Base-by-base conservation (phyloP, 345 rosid genomes). In the Geranium brycei region DNA sequence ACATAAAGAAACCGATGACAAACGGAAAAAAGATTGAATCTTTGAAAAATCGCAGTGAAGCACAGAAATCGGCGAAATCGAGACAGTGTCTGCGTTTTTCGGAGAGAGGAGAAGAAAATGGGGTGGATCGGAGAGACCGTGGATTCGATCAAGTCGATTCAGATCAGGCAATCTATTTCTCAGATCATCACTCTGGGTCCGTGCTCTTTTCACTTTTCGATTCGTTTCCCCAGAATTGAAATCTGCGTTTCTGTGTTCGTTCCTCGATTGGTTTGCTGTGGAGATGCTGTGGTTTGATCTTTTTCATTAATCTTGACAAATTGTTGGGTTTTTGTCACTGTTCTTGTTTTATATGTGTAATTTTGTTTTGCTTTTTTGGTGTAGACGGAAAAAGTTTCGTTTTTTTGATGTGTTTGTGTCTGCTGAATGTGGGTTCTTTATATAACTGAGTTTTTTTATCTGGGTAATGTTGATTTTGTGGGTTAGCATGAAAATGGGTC, bases 131-230 rank as follows among this genome's bases (percentile, higher is more conserved):
- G 72, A 60, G 78, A 76, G 53, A 71, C 72, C 1, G 38, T 80
- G 41, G 80, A 76, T 61, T 74, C 84, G 51, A 61, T 84, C 63
- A 81, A 75, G 69, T 80, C 82, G 2, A 71, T 76, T 63, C 78
- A 75, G 71, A 69, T 83, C 73, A 77, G 89, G 63, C 82, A 80
- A 59, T 60, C 72, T 60, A 65, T 85, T 41, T 68, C 72, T 72
- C 91, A 83, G 65, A 69, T 71, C 38, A 65, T 85, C 59, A 75
- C 58, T 75, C 83, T 89, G 16, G 93, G 91, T 87, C 55, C 17
- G 71, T 75, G 19, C 59, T 62, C 63, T 23, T 23, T 23, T 70
- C 11, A 17, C 12, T 15, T 11, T 17, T 1, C 57, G 5, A 28
- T 18, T 40, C 57, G 57, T 40, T 35, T 62, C 51, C 28, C 23